These are phyloP conservation scores for Cytospora piceae DNA, from an alignment of 2,329 filamentous ascomycete genomes.

Conservation along the genomic window DNA sequence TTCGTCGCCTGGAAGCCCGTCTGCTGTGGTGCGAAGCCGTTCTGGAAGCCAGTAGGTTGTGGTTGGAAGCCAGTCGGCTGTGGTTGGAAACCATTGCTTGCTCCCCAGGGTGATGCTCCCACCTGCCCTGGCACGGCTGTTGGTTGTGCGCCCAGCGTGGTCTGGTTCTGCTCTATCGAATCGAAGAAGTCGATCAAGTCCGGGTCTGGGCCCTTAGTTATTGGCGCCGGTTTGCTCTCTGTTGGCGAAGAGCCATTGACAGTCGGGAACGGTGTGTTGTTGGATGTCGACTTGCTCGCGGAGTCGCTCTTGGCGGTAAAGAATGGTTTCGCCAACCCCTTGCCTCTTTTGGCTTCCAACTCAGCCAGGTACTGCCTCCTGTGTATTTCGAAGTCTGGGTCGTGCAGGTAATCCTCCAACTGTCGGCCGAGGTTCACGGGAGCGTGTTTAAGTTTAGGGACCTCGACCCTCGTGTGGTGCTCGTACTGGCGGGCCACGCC, in stretches of 20 bases:
- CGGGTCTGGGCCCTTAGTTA: slow-evolving; percentile 66
- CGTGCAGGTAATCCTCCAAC: slow-evolving; percentile 91
- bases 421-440: slow-evolving; percentile 88
- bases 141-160: slow-evolving; percentile 61
- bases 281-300: slow-evolving; percentile 41
- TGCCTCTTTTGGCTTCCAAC: slow-evolving; percentile 68
- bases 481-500: slow-evolving; percentile 87
- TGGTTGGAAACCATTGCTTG: slow-evolving; percentile 39
- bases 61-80: slow-evolving; percentile 46
- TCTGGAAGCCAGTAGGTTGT: slow-evolving; percentile 48
- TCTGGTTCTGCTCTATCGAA: slow-evolving; percentile 84
- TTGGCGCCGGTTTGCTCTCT: slow-evolving; percentile 36
- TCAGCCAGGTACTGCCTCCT: slow-evolving; percentile 89
- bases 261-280: slow-evolving; percentile 49
- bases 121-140: slow-evolving; percentile 40
- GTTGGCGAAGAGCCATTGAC: slow-evolving; percentile 40
- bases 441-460: slow-evolving; percentile 96
- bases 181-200: slow-evolving; percentile 95
- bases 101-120: slow-evolving; percentile 27
- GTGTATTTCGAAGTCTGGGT: slow-evolving; percentile 93
- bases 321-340: slow-evolving; percentile 42
- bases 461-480: slow-evolving; percentile 87
- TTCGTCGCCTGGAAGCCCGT: slow-evolving; percentile 46
- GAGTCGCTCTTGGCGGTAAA: slow-evolving; percentile 44
- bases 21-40: slow-evolving; percentile 47